Evolutionary conservation across 73 alveolate species (phyloP).

Genomic region (Effrenium voratum): DNA sequence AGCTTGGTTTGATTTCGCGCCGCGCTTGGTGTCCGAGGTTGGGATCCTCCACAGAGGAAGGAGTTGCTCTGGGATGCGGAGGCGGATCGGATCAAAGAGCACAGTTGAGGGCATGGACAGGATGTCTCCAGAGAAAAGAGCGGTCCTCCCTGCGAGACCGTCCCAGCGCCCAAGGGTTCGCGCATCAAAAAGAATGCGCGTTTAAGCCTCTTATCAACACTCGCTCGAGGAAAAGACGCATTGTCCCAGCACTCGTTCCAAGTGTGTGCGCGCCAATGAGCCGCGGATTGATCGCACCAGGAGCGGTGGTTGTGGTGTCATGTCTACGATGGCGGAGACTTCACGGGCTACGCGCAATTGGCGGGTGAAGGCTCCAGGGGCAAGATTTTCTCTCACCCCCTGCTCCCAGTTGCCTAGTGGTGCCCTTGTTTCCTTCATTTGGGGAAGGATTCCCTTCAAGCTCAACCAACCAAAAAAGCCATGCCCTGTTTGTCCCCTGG

Average conservation of each 20-base stretch:
- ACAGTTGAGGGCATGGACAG: no score
- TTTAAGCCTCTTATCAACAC: no score
- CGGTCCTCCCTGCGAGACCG: no score
- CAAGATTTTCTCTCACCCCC: not conserved
- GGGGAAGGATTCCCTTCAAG: not conserved
- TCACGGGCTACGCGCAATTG: not conserved
- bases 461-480: no score
- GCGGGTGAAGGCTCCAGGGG: not conserved
- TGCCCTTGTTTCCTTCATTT: not conserved
- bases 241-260: no score
- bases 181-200: no score
- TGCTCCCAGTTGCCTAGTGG: not conserved
- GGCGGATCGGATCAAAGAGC: no score
- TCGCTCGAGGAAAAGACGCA: no score
- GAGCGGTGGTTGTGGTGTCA: slow-evolving; percentile 9
- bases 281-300: not conserved
- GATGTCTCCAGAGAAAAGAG: no score
- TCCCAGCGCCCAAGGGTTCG: no score
- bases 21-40: not conserved
- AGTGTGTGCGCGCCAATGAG: not conserved
- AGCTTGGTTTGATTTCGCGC: no score
- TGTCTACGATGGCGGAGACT: not conserved
- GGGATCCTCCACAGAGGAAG: not conserved
- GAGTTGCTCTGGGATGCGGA: not conserved
- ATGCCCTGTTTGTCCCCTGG: no score